Percentiles rank a stretch among this genome's conserved stretches.
phyloP scores from a whole-genome alignment of 306 rosid genomes.

The Lithocarpus polystachyus region DNA sequence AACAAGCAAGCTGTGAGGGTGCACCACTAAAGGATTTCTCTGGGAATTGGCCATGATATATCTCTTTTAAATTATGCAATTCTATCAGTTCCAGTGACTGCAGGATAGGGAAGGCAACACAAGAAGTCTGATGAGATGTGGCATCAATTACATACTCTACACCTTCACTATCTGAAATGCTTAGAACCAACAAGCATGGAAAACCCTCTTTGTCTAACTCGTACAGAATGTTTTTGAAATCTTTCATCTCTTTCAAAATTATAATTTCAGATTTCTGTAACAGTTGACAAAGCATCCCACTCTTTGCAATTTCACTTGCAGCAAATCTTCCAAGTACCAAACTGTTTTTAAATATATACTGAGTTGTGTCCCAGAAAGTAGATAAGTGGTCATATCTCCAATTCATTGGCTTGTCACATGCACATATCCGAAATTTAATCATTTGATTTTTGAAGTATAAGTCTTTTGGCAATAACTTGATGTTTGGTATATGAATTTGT shows the following conservation, averaged over 20 bases:
- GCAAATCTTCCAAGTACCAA: not conserved
- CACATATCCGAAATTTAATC: too few species aligned
- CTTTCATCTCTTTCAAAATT: not conserved
- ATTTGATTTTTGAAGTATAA: too few species aligned
- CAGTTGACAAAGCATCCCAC: conserved; percentile 5
- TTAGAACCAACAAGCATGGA: conserved; percentile 9
- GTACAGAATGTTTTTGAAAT: conserved; percentile 6
- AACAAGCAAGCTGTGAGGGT: too few species aligned
- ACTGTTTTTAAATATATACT: not conserved
- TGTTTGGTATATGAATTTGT: not conserved
- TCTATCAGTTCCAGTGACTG: not conserved
- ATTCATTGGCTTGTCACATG: too few species aligned
- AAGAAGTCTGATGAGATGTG: not conserved
- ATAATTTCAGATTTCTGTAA: conserved; percentile 18
- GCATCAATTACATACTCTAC: conserved; percentile 11
- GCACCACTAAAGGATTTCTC: not conserved
- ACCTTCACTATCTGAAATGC: conserved; percentile 7
- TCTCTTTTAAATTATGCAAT: not conserved
- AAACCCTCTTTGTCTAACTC: conserved; percentile 15
- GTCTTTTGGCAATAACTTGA: too few species aligned
- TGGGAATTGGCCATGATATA: not conserved
- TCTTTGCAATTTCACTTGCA: not conserved
- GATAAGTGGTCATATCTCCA: not conserved
- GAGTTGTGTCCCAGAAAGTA: not conserved
- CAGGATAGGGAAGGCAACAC: not conserved